Evolutionary conservation across 2,329 filamentous ascomycete species (phyloP).

Genomic region (Phaeosphaeriaceae sp.): DNA sequence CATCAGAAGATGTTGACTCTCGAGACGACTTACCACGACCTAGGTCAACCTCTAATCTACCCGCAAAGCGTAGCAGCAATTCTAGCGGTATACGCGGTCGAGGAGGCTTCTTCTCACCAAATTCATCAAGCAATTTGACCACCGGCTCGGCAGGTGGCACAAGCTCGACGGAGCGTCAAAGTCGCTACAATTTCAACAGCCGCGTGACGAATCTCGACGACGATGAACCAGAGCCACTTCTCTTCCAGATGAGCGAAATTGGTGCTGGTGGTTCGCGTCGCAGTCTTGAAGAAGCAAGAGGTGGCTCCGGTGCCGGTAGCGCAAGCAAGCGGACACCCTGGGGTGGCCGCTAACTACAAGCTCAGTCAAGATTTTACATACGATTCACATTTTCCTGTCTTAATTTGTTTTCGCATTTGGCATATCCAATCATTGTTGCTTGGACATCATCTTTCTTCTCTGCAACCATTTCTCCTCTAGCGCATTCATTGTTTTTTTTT

Average conservation of each 20-base stretch:
- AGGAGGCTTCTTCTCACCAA: slow-evolving; percentile 39
- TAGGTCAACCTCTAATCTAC: slow-evolving; percentile 36
- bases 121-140: slow-evolving; percentile 39
- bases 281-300: slow-evolving; percentile 46
- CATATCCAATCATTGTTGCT: not conserved
- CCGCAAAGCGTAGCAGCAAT: slow-evolving; percentile 35
- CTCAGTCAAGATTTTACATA: not conserved
- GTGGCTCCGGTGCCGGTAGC: slow-evolving; percentile 35
- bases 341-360: slow-evolving; percentile 3
- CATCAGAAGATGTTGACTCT: slow-evolving; percentile 24
- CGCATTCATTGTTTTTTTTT: not conserved
- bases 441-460: not conserved
- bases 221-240: slow-evolving; percentile 73
- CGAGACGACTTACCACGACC: slow-evolving; percentile 36
- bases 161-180: slow-evolving; percentile 44
- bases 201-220: slow-evolving; percentile 57
- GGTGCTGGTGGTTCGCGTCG: slow-evolving; percentile 51
- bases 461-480: not conserved
- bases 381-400: not conserved
- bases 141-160: slow-evolving; percentile 42
- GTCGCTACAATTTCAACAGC: slow-evolving; percentile 54
- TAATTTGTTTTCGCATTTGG: not conserved
- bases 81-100: slow-evolving; percentile 34
- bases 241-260: slow-evolving; percentile 77
- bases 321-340: slow-evolving; percentile 36